A percentile compares a stretch with the other conserved stretches of the same genome.
Evolutionary conservation across 305 asterid genomes (phyloP).

Genomic region (Plantago lanceolata): DNA sequence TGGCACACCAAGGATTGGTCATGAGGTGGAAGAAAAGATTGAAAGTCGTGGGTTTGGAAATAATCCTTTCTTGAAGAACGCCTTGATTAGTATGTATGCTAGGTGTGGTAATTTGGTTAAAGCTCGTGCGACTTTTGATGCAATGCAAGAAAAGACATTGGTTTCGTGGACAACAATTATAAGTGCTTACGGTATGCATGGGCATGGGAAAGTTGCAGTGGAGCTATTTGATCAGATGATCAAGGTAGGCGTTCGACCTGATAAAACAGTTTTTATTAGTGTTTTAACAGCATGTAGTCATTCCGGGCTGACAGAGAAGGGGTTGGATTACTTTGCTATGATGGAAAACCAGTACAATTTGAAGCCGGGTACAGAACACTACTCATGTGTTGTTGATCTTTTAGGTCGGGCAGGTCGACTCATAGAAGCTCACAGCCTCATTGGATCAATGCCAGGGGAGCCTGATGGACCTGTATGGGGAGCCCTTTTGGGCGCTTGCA

Average conservation of each 20-base stretch:
- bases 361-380: constrained; percentile 61
- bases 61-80: constrained; percentile 61
- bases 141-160: constrained; percentile 54
- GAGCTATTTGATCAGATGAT: constrained; percentile 77
- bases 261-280: constrained; percentile 62
- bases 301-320: constrained; percentile 66
- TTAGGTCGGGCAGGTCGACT: constrained; percentile 79
- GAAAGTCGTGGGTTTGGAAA: constrained; percentile 32
- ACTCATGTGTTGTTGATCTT: constrained; percentile 79
- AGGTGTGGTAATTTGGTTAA: constrained; percentile 74
- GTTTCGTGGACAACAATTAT: constrained; percentile 90
- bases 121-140: constrained; percentile 59
- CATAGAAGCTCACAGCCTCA: constrained; percentile 50
- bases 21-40: constrained; percentile 55
- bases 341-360: constrained; percentile 54
- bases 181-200: constrained; percentile 83
- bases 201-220: constrained; percentile 57
- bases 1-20: constrained; percentile 60
- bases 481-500: constrained; percentile 87
- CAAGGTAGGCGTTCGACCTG: constrained; percentile 47
- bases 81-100: constrained; percentile 73
- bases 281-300: constrained; percentile 82
- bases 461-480: constrained; percentile 97
- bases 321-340: constrained; percentile 55
- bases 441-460: constrained; percentile 49